A percentile compares a stretch with the other conserved stretches of the same genome.
These are phyloP conservation scores for Pythium diclinum DNA, from an alignment of 352 stramenopile genomes.

Conservation along the genomic window DNA sequence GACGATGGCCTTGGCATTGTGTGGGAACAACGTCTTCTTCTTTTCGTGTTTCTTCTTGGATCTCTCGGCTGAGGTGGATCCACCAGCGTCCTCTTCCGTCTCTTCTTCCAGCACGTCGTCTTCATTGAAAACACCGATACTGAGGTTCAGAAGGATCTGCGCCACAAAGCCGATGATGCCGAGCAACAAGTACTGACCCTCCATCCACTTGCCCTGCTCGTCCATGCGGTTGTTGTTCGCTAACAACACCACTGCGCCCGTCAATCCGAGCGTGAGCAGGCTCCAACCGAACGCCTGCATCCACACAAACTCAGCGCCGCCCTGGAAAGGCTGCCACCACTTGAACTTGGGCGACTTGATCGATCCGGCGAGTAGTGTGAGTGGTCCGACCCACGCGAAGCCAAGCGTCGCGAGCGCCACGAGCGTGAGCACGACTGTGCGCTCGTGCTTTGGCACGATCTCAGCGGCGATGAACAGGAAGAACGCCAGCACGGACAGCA, in stretches of 20 bases:
- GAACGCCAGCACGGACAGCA: conserved; percentile 52
- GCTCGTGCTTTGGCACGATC: conserved; percentile 34
- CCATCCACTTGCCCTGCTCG: conserved; percentile 35
- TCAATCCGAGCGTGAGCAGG: conserved; percentile 46
- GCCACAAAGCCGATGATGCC: conserved; percentile 48
- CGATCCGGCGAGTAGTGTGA: conserved; percentile 51
- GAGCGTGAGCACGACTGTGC: conserved; percentile 37
- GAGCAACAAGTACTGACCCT: conserved; percentile 55
- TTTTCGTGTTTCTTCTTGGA: conserved; percentile 2
- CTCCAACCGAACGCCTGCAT: conserved; percentile 64
- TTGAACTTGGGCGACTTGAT: conserved; percentile 42
- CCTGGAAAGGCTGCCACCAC: conserved; percentile 61
- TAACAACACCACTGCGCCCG: conserved; percentile 39
- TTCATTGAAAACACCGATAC: conserved; percentile 45
- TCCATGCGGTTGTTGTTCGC: conserved; percentile 36
- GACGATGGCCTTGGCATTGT: conserved; percentile 49
- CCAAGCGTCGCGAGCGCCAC: conserved; percentile 46
- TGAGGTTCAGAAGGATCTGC: conserved; percentile 58
- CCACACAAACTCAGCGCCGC: conserved; percentile 55
- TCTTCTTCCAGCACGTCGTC: conserved; percentile 10
- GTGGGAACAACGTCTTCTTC: conserved; percentile 25
- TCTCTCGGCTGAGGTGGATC: not conserved
- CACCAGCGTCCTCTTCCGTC: not conserved
- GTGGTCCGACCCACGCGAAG: conserved; percentile 54
- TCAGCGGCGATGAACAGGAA: conserved; percentile 61